Evolutionary conservation across 148 eudicot genomes (phyloP).

Genomic region (Silene latifolia): DNA sequence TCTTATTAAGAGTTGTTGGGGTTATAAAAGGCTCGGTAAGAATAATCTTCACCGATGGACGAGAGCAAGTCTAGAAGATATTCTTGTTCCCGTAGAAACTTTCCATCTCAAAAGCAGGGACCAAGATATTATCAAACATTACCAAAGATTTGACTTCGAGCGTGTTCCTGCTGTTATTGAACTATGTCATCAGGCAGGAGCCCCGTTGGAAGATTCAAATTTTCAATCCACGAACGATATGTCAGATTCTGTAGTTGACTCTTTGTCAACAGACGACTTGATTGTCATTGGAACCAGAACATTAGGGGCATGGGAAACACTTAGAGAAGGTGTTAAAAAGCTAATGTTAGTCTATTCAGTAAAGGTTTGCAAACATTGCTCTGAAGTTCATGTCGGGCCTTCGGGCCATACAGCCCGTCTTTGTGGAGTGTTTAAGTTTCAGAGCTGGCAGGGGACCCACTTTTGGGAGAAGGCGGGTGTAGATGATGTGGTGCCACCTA

Average conservation of each 20-base stretch:
- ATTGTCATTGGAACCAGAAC: slow-evolving; percentile 45
- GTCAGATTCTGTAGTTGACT: slow-evolving; percentile 22
- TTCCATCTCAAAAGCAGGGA: slow-evolving; percentile 58
- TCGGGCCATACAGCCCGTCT: slow-evolving; percentile 92
- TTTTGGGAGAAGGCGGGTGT: slow-evolving; percentile 79
- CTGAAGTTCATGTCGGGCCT: slow-evolving; percentile 89
- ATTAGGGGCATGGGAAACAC: slow-evolving; percentile 66
- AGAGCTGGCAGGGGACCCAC: slow-evolving; percentile 69
- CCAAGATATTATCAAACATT: slow-evolving; percentile 57
- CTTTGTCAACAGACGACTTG: slow-evolving; percentile 41
- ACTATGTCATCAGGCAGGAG: slow-evolving; percentile 88
- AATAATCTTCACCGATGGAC: slow-evolving; percentile 66
- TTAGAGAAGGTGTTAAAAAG: slow-evolving; percentile 60
- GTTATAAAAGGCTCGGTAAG: slow-evolving; percentile 48
- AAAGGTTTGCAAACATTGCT: slow-evolving; percentile 73
- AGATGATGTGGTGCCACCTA: slow-evolving; percentile 79
- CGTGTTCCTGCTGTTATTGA: slow-evolving; percentile 86
- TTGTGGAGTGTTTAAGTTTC: slow-evolving; percentile 86
- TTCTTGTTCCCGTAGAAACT: slow-evolving; percentile 72
- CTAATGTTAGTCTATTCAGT: slow-evolving; percentile 62
- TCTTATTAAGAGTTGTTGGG: slow-evolving; percentile 57
- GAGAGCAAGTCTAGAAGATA: slow-evolving; percentile 46
- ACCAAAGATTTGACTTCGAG: slow-evolving; percentile 76
- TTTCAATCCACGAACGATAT: slow-evolving; percentile 17
- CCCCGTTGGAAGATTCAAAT: slow-evolving; percentile 28